phyloP scores from a whole-genome alignment of 768 basidiomycete genomes.

The Wakefieldia striispora region DNA sequence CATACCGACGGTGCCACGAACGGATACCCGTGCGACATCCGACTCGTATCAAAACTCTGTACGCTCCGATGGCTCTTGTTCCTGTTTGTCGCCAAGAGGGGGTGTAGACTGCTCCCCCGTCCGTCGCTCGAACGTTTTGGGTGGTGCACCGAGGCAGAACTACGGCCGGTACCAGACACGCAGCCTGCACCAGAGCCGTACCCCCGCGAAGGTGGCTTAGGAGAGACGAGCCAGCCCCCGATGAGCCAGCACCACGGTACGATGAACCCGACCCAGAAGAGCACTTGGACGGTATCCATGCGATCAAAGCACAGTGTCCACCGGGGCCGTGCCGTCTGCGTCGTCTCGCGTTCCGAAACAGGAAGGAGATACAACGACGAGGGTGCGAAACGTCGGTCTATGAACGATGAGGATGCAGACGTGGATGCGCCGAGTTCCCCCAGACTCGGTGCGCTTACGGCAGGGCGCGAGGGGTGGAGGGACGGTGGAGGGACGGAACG shows the following conservation, averaged over 20 bases:
- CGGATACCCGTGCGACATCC: slow-evolving; percentile 51
- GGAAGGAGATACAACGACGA: slow-evolving; percentile 36
- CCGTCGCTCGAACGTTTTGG: background rate
- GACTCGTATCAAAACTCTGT: slow-evolving; percentile 44
- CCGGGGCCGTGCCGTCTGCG: slow-evolving; percentile 16
- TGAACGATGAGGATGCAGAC: slow-evolving; percentile 50
- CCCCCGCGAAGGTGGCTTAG: slow-evolving; percentile 14
- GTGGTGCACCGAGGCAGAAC: no score
- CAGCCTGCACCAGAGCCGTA: background rate
- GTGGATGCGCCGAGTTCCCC: slow-evolving; percentile 24
- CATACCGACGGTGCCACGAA: slow-evolving; percentile 52
- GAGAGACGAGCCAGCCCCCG: slow-evolving; percentile 64
- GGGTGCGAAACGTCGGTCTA: slow-evolving; percentile 50
- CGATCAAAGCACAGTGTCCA: slow-evolving; percentile 13
- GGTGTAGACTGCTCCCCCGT: slow-evolving; percentile 21
- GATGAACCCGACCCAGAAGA: slow-evolving; percentile 77
- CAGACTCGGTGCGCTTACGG: slow-evolving; percentile 25
- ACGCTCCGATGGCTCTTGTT: slow-evolving; percentile 33
- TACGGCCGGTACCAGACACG: no score
- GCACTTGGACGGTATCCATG: slow-evolving; percentile 45
- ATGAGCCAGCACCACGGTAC: slow-evolving; percentile 75
- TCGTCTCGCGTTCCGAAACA: slow-evolving; percentile 32
- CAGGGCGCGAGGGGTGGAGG: slow-evolving; percentile 7
- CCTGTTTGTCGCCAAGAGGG: slow-evolving; percentile 34
- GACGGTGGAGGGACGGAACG: slow-evolving; percentile 11